Evolutionary conservation across 371 early-diverging fungal genomes (phyloP), one percentile per base, ranked within the genome.

Genomic region (Neoconidiobolus thromboides): DNA sequence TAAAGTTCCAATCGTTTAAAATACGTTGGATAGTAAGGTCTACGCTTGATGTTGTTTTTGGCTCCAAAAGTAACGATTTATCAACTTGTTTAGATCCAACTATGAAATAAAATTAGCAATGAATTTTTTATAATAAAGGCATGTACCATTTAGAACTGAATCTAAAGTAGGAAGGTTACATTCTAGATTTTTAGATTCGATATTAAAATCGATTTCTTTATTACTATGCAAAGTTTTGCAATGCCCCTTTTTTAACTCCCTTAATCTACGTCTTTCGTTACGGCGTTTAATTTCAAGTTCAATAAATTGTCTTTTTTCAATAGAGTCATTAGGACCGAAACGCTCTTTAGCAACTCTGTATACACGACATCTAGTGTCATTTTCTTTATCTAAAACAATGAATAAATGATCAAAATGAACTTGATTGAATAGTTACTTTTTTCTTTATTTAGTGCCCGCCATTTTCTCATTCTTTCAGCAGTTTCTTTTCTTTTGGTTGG

Each of bases 311-410:
- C 78, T 76, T 26, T 79, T 76, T 55, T 76, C 78, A 1, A 68
- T 65, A 9, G 78, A 73, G 47, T 79, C 76, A 7, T 69, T 69
- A 7, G 75, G 72, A 10, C 82, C 83, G 64, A 77, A 83, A 43
- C 73, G 75, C 61, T 78, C 77, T 6, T 78, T 68, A 1, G 83
- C 83, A 48, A 78, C 68, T 3, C 81, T 75, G 66, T 83, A 81
- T 1, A 83, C 83, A 49, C 83, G 79, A 55, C 82, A 83, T 26
- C 83, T 69, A 62, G 81, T 66, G 55, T 83, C 83, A 61, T 83
- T 83, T 54, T 78, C 72, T 55, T 76, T 69, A 60, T 83, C 69
- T 69, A 55, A 48, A 47, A 58, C 5, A 36, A 43, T 10, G 14
- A 44, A n/a, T 7, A 5, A 44, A 43, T n/a, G 41, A 5, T 15